phyloP scores from a whole-genome alignment of 768 basidiomycete genomes.

The Tephrocybe sp. region DNA sequence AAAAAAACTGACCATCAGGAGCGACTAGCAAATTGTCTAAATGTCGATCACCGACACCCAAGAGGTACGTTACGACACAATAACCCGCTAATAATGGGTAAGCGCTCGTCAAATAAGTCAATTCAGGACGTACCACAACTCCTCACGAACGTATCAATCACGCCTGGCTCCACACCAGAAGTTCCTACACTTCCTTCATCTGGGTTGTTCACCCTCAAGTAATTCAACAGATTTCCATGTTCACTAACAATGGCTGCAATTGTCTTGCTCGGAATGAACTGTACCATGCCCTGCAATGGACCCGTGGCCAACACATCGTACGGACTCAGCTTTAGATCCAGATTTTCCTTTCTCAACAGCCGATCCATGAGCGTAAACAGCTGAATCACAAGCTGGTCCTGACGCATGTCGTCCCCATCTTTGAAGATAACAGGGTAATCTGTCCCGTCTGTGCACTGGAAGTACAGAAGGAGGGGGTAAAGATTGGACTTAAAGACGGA shows the following conservation, averaged over 20 bases:
- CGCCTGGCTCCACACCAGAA: conserved; percentile 90
- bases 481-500: conserved; percentile 98
- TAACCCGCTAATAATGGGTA: conserved; percentile 75
- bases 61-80: conserved; percentile 93
- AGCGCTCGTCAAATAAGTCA: not conserved
- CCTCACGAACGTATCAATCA: conserved; percentile 94
- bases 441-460: conserved; percentile 79
- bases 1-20: conserved; percentile 68
- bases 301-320: conserved; percentile 95
- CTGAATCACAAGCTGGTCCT: conserved; percentile 97
- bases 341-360: conserved; percentile 88
- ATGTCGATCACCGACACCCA: conserved; percentile 97
- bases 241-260: conserved; percentile 95
- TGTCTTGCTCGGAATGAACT: conserved; percentile 95
- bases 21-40: conserved; percentile 92
- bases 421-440: conserved; percentile 98
- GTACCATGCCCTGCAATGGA: conserved; percentile 89
- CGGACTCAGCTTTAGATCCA: conserved; percentile 89
- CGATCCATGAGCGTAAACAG: conserved; percentile 99
- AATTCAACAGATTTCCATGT: conserved; percentile 84
- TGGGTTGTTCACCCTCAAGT: conserved; percentile 81
- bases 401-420: conserved; percentile 97
- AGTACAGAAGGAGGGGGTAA: conserved; percentile 87
- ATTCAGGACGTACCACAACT: conserved; percentile 80
- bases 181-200: conserved; percentile 96